phyloP scores from a whole-genome alignment of 352 stramenopile genomes.

The Globisporangium viniferum region DNA sequence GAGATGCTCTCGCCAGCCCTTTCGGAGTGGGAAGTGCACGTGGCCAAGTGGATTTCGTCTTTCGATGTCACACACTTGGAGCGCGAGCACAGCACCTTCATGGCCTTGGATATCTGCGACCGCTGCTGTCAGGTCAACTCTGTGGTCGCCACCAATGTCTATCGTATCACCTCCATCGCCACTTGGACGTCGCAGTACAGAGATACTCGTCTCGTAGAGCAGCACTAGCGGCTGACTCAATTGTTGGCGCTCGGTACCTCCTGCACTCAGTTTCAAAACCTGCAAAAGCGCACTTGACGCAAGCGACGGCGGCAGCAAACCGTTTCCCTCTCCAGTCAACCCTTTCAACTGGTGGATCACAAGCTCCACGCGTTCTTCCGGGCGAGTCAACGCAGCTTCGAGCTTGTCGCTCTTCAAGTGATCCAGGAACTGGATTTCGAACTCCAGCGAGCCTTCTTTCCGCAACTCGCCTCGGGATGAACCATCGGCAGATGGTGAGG shows the following conservation, averaged over 20 bases:
- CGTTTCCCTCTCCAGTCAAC: background rate
- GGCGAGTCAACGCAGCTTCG: background rate
- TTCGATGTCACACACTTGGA: constrained; percentile 22
- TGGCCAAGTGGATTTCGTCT: constrained; percentile 16
- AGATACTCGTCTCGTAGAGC: constrained; percentile 4
- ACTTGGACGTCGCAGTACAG: background rate
- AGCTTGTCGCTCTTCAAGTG: constrained; percentile 1
- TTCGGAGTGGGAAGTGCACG: constrained; percentile 32
- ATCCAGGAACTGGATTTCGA: constrained; percentile 37
- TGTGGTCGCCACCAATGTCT: constrained; percentile 15
- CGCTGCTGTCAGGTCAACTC: constrained; percentile 21
- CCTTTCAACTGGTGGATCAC: constrained; percentile 22
- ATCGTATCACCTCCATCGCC: background rate
- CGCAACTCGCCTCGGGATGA: background rate
- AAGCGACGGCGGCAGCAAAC: background rate
- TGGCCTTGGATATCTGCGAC: constrained; percentile 4
- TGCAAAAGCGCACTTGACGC: constrained; percentile 5
- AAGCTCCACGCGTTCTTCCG: constrained; percentile 19
- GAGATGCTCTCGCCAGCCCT: constrained; percentile 24
- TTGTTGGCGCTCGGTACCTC: too few species aligned
- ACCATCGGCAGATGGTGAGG: background rate
- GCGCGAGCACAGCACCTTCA: constrained; percentile 16
- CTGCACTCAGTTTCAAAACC: background rate
- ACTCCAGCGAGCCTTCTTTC: constrained; percentile 20
- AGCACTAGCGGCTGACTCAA: background rate